Evolutionary conservation across 1,139 yeast genomes (phyloP).

Genomic region (Yamadazyma atlantica): DNA sequence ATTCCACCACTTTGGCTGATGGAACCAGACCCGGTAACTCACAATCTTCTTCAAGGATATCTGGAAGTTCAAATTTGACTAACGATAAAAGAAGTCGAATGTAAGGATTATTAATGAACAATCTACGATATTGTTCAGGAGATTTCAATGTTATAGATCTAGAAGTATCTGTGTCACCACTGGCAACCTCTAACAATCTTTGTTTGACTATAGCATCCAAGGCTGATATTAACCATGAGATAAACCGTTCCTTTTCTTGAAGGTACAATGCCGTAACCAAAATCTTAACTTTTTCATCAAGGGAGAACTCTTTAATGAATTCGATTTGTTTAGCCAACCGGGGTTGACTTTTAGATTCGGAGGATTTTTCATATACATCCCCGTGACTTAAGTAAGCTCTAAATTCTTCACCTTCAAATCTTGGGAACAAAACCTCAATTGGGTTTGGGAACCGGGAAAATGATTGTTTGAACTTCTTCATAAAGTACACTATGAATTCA

Average conservation of each 20-base stretch:
- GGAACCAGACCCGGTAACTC: constrained; percentile 21
- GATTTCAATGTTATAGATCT: constrained; percentile 9
- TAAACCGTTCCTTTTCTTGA: constrained; percentile 39
- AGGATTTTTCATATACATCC: constrained; percentile 37
- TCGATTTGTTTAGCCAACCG: constrained; percentile 38
- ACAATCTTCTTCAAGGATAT: constrained; percentile 33
- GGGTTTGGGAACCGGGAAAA: constrained; percentile 55
- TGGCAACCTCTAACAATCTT: constrained; percentile 17
- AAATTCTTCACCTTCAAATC: constrained; percentile 48
- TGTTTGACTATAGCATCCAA: constrained; percentile 30
- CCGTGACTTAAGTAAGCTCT: constrained; percentile 49
- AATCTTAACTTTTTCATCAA: constrained; percentile 42
- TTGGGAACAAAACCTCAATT: constrained; percentile 68
- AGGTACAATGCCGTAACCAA: constrained; percentile 50
- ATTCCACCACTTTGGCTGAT: constrained; percentile 21
- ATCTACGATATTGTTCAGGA: constrained; percentile 22
- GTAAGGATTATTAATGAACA: constrained; percentile 36
- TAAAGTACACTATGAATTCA: constrained; percentile 64
- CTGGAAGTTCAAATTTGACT: constrained; percentile 43
- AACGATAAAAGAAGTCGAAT: constrained; percentile 31
- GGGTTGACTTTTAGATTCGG: constrained; percentile 19
- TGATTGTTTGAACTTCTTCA: constrained; percentile 58
- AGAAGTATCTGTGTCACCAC: constrained; percentile 9
- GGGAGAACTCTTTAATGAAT: constrained; percentile 30
- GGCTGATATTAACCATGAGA: constrained; percentile 45